Conservation (phyloP, 495 filamentous ascomycete genomes). For the Xylaria venustula region DNA sequence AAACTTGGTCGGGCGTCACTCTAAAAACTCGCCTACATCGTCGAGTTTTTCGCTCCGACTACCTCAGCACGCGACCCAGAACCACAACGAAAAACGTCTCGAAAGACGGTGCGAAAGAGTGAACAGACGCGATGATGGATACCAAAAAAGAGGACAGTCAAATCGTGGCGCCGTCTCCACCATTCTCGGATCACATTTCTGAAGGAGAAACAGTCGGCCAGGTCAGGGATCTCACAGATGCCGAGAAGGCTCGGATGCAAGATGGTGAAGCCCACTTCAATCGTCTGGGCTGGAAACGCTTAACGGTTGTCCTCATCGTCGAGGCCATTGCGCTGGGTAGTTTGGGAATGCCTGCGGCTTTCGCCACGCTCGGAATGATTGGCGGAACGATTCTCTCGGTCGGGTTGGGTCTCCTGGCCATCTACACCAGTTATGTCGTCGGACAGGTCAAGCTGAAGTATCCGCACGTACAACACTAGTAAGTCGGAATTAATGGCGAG, state of each 20-base stretch:
- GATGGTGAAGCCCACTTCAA: conserved; percentile 42
- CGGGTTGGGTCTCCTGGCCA: conserved; percentile 61
- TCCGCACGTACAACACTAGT: conserved; percentile 68
- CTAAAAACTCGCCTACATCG: too few relatives aligned
- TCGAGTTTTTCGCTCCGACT: too few relatives aligned
- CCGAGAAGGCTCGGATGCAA: conserved; percentile 38
- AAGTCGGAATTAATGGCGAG: neutral
- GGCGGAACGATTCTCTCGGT: conserved; percentile 57
- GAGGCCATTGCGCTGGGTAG: conserved; percentile 74
- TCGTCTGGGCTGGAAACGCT: conserved; percentile 48
- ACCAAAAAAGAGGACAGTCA: conserved; percentile 23
- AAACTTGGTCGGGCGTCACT: too few relatives aligned
- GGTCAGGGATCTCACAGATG: conserved; percentile 30
- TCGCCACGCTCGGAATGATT: conserved; percentile 64
- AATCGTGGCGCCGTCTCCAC: conserved; percentile 8
- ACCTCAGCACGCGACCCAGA: too few relatives aligned
- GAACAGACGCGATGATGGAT: conserved; percentile 14
- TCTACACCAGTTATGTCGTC: conserved; percentile 76
- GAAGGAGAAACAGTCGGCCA: conserved; percentile 27
- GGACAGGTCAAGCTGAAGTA: conserved; percentile 73
- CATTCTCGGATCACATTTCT: conserved; percentile 3
- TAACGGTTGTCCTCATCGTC: conserved; percentile 63
- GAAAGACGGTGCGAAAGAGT: too few relatives aligned
- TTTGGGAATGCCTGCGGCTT: conserved; percentile 62
- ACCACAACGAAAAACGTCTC: too few relatives aligned